Conservation (phyloP, 108 stramenopile species). For the Skeletonema costatum region DNA sequence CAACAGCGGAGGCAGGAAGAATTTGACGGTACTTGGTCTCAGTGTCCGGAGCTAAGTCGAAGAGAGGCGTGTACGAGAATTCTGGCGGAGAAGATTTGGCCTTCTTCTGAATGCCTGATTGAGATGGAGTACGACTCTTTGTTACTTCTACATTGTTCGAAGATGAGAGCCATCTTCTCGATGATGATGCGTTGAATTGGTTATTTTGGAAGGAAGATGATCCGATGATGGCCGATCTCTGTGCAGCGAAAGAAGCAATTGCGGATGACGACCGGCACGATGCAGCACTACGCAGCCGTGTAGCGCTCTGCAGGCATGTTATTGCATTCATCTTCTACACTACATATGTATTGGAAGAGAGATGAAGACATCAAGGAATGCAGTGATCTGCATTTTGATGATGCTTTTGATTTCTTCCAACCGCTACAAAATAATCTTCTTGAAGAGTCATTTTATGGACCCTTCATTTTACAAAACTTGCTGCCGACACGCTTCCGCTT, state of each 20-base stretch:
- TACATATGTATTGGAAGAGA: no score
- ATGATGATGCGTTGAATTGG: neutral
- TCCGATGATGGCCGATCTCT: neutral
- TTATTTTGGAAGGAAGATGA: neutral
- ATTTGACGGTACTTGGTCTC: constrained; percentile 64
- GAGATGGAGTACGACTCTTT: constrained; percentile 17
- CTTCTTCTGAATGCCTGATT: constrained; percentile 12
- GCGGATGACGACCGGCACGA: neutral
- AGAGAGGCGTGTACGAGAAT: constrained; percentile 74
- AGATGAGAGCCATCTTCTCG: constrained; percentile 38
- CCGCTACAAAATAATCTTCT: no score
- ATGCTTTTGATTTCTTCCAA: neutral
- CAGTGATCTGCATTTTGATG: neutral
- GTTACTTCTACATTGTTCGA: constrained; percentile 31
- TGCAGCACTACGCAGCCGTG: constrained; percentile 9
- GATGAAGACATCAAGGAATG: neutral
- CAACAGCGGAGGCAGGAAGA: constrained; percentile 56
- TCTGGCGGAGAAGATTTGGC: constrained; percentile 28
- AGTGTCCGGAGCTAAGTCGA: constrained; percentile 52
- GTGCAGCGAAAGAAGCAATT: neutral
- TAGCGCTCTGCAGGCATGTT: neutral
- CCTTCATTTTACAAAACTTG: neutral
- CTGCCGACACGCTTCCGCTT: neutral
- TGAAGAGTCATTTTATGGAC: neutral
- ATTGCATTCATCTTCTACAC: constrained; percentile 14